Evolutionary conservation across 306 rosid genomes (phyloP), one percentile per base, ranked within the genome.

Genomic region (Vachellia collinsii): DNA sequence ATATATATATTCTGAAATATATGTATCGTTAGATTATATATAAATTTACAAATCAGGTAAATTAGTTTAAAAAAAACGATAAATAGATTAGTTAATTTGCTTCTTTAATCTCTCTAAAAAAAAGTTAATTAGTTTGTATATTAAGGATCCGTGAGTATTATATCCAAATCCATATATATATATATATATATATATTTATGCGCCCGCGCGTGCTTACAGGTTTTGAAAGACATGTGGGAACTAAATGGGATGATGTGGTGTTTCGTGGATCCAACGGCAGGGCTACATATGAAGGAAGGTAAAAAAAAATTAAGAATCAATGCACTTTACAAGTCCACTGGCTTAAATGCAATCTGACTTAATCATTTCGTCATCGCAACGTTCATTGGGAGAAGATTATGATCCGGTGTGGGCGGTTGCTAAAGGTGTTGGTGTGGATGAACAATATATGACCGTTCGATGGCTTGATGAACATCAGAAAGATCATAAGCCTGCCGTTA

Each of bases 291-390:
- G 80, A 58, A 61, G 39, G 25, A 58, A 72, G 50, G 50, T n/a
- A n/a, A 59, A 39, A 54, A 71, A 71, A 42, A 72, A 54, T 69
- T n/a, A 77, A 61, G 16, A 11, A 61, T 67, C 46, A 76, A 77
- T 81, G 87, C 82, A 72, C 83, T 63, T 87, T 66, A 81, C 77
- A 70, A 64, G 39, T 56, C 77, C 90, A 80, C 87, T 83, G 72
- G 79, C 89, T 76, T 83, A 81, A 79, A 87, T 86, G 90, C 91
- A 87, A 86, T 88, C 90, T 88, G 90, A 93, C 97, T 93, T 90
- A 80, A 90, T 80, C 98, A 76, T 91, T 90, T 86, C 94, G 93
- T 93, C 94, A 90, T 85, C 86, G 76, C 89, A 65, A 91, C 92
- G 97, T 86, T 79, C 80, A 17, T 53, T 79, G 64, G 62, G 64